Conservation (phyloP, 148 eudicot genomes). For the Hydrangea macrophylla region DNA sequence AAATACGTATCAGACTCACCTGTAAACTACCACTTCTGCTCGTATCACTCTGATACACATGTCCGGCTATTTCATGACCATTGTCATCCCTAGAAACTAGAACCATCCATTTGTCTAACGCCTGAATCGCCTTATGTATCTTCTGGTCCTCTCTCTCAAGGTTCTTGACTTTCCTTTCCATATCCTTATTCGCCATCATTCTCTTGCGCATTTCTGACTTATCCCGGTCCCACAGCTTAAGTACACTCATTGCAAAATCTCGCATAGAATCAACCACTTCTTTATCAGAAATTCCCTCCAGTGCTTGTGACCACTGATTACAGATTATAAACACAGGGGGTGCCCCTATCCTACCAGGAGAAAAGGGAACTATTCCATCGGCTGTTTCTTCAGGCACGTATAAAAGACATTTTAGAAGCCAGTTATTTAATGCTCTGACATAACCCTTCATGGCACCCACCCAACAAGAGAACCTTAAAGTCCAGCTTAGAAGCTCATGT, state of each 20-base stretch:
- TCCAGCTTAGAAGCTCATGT: slow-evolving; percentile 74
- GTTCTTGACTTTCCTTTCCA: slow-evolving; percentile 65
- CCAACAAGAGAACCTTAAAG: slow-evolving; percentile 71
- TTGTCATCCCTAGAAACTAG: slow-evolving; percentile 39
- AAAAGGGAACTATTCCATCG: slow-evolving; percentile 79
- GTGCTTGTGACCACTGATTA: slow-evolving; percentile 81
- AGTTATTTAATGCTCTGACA: slow-evolving; percentile 61
- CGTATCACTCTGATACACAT: slow-evolving; percentile 87
- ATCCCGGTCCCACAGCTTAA: slow-evolving; percentile 76
- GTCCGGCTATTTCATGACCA: slow-evolving; percentile 43
- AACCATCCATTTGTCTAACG: slow-evolving; percentile 66
- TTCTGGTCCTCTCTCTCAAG: slow-evolving; percentile 76
- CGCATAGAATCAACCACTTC: slow-evolving; percentile 78
- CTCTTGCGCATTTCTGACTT: slow-evolving; percentile 69
- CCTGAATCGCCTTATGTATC: slow-evolving; percentile 79
- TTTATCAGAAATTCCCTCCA: slow-evolving; percentile 78
- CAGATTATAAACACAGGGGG: slow-evolving; percentile 86
- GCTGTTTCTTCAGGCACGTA: slow-evolving; percentile 76
- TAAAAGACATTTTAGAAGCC: slow-evolving; percentile 77
- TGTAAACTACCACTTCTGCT: slow-evolving; percentile 63
- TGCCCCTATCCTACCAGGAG: slow-evolving; percentile 89
- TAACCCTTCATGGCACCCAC: slow-evolving; percentile 67
- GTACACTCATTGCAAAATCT: slow-evolving; percentile 56
- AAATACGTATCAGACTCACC: slow-evolving; percentile 54
- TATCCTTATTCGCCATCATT: slow-evolving; percentile 49